Evolutionary conservation across 352 stramenopile species (phyloP).

Genomic region (Phytopythium aichiense): DNA sequence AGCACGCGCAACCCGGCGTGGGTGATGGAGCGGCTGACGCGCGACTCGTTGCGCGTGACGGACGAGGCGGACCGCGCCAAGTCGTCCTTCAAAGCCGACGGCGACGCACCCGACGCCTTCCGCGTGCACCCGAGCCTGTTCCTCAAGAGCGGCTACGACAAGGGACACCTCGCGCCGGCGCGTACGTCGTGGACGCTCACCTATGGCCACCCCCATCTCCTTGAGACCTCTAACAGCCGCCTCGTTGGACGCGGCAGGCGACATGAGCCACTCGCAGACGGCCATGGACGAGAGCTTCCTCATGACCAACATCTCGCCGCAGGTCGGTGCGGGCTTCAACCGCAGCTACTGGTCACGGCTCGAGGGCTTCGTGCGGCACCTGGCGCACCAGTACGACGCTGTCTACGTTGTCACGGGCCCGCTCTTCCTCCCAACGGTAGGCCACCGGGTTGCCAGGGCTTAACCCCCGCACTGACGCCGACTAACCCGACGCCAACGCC

Average conservation of each 20-base stretch:
- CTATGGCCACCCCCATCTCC: background rate
- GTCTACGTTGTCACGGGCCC: constrained; percentile 92
- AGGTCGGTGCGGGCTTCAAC: constrained; percentile 88
- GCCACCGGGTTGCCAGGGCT: no score
- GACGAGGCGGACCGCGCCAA: constrained; percentile 79
- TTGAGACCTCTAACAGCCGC: background rate
- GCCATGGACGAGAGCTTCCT: constrained; percentile 92
- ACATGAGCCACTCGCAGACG: constrained; percentile 82
- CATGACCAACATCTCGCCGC: constrained; percentile 95
- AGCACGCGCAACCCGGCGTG: constrained; percentile 83
- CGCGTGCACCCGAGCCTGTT: constrained; percentile 88
- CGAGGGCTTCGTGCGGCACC: constrained; percentile 82
- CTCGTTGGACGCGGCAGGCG: constrained; percentile 33
- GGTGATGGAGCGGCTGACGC: constrained; percentile 83
- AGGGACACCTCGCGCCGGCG: constrained; percentile 92
- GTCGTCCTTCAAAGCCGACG: constrained; percentile 86
- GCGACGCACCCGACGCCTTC: constrained; percentile 63
- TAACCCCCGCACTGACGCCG: no score
- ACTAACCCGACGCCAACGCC: background rate
- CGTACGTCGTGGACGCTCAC: constrained; percentile 20
- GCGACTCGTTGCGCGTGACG: constrained; percentile 52
- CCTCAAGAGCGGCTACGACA: constrained; percentile 91
- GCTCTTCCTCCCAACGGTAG: constrained; percentile 88
- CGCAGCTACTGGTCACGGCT: constrained; percentile 85
- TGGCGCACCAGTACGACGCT: constrained; percentile 70